Percentiles rank a stretch among this genome's conserved stretches.
Evolutionary conservation across 305 asterid genomes (phyloP).

Genomic region (Plantago lanceolata): DNA sequence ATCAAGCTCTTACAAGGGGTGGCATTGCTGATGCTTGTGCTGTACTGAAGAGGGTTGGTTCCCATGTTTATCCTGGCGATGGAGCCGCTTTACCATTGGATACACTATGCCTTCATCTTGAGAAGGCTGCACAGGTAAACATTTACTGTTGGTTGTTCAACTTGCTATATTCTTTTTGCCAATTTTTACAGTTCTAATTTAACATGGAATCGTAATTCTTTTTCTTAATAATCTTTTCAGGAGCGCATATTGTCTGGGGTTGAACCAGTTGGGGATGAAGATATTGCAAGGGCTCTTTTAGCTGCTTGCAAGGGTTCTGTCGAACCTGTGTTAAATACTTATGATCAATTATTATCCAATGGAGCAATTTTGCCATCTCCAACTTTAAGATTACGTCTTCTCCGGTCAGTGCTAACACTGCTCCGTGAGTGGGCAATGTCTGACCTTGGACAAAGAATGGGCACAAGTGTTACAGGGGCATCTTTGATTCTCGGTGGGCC

Average conservation of each 20-base stretch:
- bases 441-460: constrained; percentile 63
- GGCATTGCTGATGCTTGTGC: constrained; percentile 96
- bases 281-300: constrained; percentile 78
- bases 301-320: constrained; percentile 84
- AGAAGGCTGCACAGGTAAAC: constrained; percentile 86
- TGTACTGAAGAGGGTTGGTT: constrained; percentile 80
- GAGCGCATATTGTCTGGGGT: constrained; percentile 66
- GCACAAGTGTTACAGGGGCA: constrained; percentile 78
- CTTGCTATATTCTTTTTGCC: constrained; percentile 1
- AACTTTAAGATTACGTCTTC: constrained; percentile 67
- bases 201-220: background rate
- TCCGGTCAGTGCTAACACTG: constrained; percentile 72
- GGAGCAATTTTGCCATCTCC: constrained; percentile 77
- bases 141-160: constrained; percentile 10
- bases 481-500: constrained; percentile 78
- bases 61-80: constrained; percentile 76
- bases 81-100: constrained; percentile 82
- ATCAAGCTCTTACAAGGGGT: constrained; percentile 86
- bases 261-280: constrained; percentile 88
- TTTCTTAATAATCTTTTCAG: constrained; percentile 33
- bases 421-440: constrained; percentile 92
- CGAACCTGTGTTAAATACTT: constrained; percentile 82
- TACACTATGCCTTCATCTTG: constrained; percentile 81
- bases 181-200: constrained; percentile 1
- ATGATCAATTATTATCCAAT: constrained; percentile 70